phyloP scores from a whole-genome alignment of 2,329 filamentous ascomycete species.

The Tothia fuscella region DNA sequence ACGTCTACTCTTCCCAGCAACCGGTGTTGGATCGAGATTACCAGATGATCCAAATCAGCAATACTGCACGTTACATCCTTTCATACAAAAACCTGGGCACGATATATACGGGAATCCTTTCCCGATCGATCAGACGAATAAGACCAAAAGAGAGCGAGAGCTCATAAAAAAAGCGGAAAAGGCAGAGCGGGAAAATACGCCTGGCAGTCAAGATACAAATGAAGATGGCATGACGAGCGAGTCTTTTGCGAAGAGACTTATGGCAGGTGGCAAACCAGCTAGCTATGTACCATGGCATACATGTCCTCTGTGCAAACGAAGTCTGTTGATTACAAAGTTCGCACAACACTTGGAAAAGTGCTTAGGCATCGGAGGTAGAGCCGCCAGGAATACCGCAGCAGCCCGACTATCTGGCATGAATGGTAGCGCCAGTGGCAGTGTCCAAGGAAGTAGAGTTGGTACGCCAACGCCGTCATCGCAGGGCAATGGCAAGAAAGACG shows the following conservation, averaged over 20 bases:
- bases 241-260: conserved; percentile 33
- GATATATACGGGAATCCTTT: conserved; percentile 78
- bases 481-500: conserved; percentile 2
- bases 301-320: conserved; percentile 49
- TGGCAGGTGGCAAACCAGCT: conserved; percentile 33
- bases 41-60: conserved; percentile 43
- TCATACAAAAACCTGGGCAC: conserved; percentile 62
- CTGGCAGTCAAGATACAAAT: conserved; percentile 32
- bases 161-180: conserved; percentile 30
- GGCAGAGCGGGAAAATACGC: conserved; percentile 32
- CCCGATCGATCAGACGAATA: conserved; percentile 63
- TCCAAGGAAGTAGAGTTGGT: conserved; percentile 30
- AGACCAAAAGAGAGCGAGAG: conserved; percentile 63
- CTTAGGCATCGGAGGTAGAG: conserved; percentile 43
- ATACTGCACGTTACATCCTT: conserved; percentile 71
- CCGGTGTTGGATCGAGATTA: conserved; percentile 56
- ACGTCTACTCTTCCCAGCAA: conserved; percentile 58
- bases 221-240: conserved; percentile 20
- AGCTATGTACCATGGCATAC: conserved; percentile 41
- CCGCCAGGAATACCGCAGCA: conserved; percentile 37
- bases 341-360: conserved; percentile 51
- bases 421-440: conserved; percentile 19
- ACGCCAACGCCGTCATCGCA: conserved; percentile 23
- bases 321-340: conserved; percentile 47
- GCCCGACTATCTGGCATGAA: conserved; percentile 30